phyloP scores from a whole-genome alignment of 495 filamentous ascomycete genomes.

The Sordaria brevicollis region DNA sequence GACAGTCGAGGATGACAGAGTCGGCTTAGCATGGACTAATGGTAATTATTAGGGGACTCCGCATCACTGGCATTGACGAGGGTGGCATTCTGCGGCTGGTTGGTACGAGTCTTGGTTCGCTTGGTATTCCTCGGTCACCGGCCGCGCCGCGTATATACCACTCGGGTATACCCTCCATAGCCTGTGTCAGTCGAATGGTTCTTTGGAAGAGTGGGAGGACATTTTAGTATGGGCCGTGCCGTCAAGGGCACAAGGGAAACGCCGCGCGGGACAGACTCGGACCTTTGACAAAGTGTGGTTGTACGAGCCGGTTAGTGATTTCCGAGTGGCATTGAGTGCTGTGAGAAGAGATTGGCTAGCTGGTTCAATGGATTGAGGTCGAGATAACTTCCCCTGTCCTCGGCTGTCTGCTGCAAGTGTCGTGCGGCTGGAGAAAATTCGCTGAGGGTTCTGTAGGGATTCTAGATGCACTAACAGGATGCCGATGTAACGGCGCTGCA shows the following conservation, averaged over 20 bases:
- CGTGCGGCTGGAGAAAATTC: neutral
- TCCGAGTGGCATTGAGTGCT: neutral
- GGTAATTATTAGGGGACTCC: neutral
- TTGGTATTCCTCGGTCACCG: neutral
- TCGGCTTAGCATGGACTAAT: neutral
- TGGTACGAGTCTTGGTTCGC: neutral
- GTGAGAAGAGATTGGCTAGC: neutral
- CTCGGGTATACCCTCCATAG: neutral
- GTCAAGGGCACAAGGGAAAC: neutral
- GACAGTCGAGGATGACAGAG: neutral
- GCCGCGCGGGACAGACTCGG: neutral
- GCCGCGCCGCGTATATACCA: neutral
- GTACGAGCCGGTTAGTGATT: neutral
- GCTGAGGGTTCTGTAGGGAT: neutral
- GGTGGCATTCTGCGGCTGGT: neutral
- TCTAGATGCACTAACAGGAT: neutral
- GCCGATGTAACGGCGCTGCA: neutral
- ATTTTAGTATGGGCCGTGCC: neutral
- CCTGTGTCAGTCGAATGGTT: neutral
- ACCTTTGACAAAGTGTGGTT: neutral
- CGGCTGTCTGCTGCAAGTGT: neutral
- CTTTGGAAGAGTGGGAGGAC: neutral
- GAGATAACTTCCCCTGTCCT: neutral
- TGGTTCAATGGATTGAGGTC: neutral
- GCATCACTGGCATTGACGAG: neutral